A percentile compares a stretch with the other conserved stretches of the same genome.
Evolutionary conservation across 495 filamentous ascomycete species (phyloP).

Genomic region (Penicillium maclennaniae): DNA sequence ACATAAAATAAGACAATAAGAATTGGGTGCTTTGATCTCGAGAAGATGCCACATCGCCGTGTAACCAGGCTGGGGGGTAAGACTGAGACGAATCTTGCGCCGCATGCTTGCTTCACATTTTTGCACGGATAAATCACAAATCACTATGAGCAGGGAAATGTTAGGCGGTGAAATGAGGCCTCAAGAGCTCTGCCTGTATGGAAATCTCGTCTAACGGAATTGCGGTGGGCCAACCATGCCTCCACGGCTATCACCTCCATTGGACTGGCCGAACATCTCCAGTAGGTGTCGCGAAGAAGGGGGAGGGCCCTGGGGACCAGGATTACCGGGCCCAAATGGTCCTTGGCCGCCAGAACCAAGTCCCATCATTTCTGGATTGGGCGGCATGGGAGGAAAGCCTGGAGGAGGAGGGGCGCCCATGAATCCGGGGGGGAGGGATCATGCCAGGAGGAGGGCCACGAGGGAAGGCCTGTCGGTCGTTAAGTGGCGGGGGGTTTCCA

Average conservation of each 20-base stretch:
- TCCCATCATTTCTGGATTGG: constrained; percentile 43
- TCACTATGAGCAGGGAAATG: constrained; percentile 6
- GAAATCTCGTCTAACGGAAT: constrained; percentile 24
- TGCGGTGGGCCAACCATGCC: constrained; percentile 44
- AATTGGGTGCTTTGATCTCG: constrained; percentile 13
- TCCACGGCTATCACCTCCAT: constrained; percentile 33
- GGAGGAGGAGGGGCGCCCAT: constrained; percentile 44
- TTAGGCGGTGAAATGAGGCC: not conserved
- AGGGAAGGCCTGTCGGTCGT: constrained; percentile 40
- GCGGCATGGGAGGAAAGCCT: constrained; percentile 46
- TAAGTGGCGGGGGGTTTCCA: constrained; percentile 32
- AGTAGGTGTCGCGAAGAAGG: constrained; percentile 43
- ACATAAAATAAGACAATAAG: constrained; percentile 3
- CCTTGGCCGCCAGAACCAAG: constrained; percentile 32
- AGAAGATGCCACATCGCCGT: constrained; percentile 10
- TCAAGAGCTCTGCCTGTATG: not conserved
- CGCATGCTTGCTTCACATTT: constrained; percentile 9
- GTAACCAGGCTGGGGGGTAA: constrained; percentile 8
- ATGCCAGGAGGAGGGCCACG: constrained; percentile 46
- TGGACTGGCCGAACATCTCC: constrained; percentile 46
- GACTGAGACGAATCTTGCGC: constrained; percentile 3
- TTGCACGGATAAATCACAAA: constrained; percentile 14
- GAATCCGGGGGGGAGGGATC: constrained; percentile 51
- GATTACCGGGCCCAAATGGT: constrained; percentile 38
- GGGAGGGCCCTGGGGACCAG: constrained; percentile 38